A percentile compares a stretch with the other conserved stretches of the same genome.
Evolutionary conservation across 83 land plant species (phyloP).

Genomic region (Diphasiastrum complanatum): DNA sequence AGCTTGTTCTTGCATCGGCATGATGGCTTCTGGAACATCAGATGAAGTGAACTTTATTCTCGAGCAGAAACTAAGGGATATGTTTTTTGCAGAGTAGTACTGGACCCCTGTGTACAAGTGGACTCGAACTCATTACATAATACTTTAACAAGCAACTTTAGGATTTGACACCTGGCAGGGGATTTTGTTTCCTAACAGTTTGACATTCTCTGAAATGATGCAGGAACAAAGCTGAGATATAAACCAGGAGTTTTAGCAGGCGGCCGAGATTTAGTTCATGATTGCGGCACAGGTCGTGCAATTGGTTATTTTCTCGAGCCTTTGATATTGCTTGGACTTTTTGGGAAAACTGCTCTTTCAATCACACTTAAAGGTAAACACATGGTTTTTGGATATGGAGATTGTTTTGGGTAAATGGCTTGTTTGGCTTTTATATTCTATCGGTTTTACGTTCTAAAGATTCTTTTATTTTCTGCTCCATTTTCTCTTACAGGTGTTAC

Average conservation of each 20-base stretch:
- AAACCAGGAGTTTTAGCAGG: constrained; percentile 88
- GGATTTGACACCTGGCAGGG: no score
- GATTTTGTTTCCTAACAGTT: no score
- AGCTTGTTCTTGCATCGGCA: no score
- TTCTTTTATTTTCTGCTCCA: neutral
- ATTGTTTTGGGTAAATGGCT: neutral
- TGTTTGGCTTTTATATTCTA: neutral
- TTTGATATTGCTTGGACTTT: constrained; percentile 65
- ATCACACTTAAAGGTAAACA: constrained; percentile 63
- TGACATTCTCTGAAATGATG: no score
- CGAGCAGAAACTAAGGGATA: no score
- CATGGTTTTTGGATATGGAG: neutral
- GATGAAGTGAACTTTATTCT: no score
- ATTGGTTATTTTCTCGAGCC: constrained; percentile 96
- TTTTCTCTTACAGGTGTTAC: constrained; percentile 67
- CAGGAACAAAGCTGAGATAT: constrained; percentile 86
- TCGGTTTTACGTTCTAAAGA: neutral
- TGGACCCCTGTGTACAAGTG: no score
- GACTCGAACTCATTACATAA: no score
- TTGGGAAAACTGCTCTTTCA: constrained; percentile 71
- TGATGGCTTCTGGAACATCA: no score
- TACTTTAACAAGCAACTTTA: no score
- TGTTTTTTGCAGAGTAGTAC: no score
- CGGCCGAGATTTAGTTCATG: constrained; percentile 66
- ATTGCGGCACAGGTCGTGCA: constrained; percentile 67